phyloP scores from a whole-genome alignment of 805 yeast species.

The Ogataea paradorogensis region DNA sequence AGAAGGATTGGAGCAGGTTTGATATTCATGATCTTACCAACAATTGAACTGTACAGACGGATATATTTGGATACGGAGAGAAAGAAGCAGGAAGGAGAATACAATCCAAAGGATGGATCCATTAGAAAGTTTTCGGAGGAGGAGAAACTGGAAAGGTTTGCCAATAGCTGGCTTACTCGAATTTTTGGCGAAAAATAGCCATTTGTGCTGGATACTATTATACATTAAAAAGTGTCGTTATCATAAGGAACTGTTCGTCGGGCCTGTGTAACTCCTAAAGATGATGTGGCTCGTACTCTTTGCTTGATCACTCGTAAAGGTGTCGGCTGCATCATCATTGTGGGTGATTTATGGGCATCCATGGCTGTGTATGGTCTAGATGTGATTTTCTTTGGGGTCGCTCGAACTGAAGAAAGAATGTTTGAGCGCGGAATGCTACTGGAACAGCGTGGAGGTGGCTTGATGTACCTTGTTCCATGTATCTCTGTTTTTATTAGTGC shows the following conservation, averaged over 20 bases:
- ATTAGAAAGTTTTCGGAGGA: constrained; percentile 41
- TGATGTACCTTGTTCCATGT: not conserved
- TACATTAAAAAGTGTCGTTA: constrained; percentile 32
- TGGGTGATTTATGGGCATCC: constrained; percentile 7
- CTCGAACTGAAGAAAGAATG: not conserved
- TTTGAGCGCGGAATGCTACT: constrained; percentile 9
- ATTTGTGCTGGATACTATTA: not conserved
- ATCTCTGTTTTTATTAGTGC: constrained; percentile 18
- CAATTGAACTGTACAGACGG: constrained; percentile 32
- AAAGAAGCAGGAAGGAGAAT: constrained; percentile 44
- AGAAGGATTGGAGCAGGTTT: constrained; percentile 34
- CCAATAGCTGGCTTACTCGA: constrained; percentile 37
- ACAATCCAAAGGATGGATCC: constrained; percentile 41
- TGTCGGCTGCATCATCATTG: constrained; percentile 19
- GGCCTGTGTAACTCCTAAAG: constrained; percentile 14
- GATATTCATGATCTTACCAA: constrained; percentile 29
- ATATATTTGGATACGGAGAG: constrained; percentile 40
- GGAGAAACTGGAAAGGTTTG: constrained; percentile 38
- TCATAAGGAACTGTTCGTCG: constrained; percentile 9
- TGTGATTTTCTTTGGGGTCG: constrained; percentile 1
- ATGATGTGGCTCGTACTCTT: constrained; percentile 24
- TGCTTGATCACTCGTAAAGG: constrained; percentile 22
- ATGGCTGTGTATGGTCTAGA: constrained; percentile 3
- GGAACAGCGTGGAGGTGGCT: constrained; percentile 1
- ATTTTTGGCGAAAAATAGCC: constrained; percentile 43